Evolutionary conservation across 140 eudicot genomes (phyloP).

Genomic region (Senecio squalidus): DNA sequence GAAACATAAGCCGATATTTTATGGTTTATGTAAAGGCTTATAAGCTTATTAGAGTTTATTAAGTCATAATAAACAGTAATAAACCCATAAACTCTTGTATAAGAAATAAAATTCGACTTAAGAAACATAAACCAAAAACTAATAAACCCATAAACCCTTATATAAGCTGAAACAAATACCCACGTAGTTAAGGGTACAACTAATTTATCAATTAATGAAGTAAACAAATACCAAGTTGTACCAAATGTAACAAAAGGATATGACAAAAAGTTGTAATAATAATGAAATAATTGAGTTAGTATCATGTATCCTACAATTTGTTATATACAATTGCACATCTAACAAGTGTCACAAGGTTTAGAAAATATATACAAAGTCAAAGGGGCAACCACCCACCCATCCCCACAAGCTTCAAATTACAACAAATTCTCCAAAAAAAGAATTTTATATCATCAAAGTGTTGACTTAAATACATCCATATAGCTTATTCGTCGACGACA

Average conservation of each 20-base stretch:
- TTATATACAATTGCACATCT: no score
- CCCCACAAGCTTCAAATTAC: constrained; percentile 10
- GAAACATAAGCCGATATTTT: no score
- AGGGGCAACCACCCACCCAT: constrained; percentile 9
- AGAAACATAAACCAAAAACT: neutral
- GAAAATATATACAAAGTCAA: constrained; percentile 12
- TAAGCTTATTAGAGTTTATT: no score
- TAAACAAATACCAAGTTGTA: constrained; percentile 1
- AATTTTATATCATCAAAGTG: constrained; percentile 2
- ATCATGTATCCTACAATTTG: neutral
- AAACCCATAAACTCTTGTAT: no score
- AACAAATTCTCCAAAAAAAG: constrained; percentile 2
- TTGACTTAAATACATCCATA: constrained; percentile 17
- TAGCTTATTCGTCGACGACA: no score
- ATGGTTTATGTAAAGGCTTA: no score
- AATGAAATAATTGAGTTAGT: neutral
- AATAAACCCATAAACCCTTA: no score
- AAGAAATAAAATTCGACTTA: no score
- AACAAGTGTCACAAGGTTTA: constrained; percentile 11
- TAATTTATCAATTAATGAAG: neutral
- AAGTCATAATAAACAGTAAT: no score
- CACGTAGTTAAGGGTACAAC: neutral
- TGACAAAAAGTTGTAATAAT: neutral
- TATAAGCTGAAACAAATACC: no score
- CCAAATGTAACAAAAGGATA: constrained; percentile 3